Base-by-base conservation (phyloP, 225 moss, liverwort and hornwort genomes). In the Marchantia paleacea region DNA sequence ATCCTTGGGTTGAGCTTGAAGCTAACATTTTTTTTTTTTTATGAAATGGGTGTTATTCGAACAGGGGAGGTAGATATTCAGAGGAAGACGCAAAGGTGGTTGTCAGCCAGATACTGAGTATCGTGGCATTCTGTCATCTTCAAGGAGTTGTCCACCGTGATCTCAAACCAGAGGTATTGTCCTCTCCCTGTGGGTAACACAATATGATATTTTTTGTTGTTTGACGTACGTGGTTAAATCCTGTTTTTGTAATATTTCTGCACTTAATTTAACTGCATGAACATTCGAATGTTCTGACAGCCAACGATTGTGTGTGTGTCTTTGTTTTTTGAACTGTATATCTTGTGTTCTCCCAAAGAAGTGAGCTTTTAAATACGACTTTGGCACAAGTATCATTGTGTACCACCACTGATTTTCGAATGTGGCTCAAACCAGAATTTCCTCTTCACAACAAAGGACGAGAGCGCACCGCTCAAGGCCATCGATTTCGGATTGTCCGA, bases 71-170 rank as follows among this genome's bases (percentile, higher is more conserved):
- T 22, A 88, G 86, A 82, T 97, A 97, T 71, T 67, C 97, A 24
- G 96, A 97, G 83, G 96, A 92, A 50, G 96, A 97, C 82, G 96
- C 96, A 7, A 97, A 97, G 85, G 76, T 94, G 78, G 96, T 97
- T 13, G 96, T 97, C 47, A 92, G 87, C 79, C 96, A 97, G 85
- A 94, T 97, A 85, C 89, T 97, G 82, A 97, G 93, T 50, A 97
- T 97, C 80, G 96, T 97, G 82, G 87, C 96, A 10, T 97, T 97
- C 79, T 97, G 96, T 80, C 96, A 97, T 75, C 86, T 97, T 49
- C 96, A 97, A 91, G 96, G 96, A 76, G 96, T 97, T 50, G 96
- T 97, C 25, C 96, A 97, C 71, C 94, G 96, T 1, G 96, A 97
- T 83, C 84, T 97, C 7, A 97, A 97, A 83, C 96, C 96, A 13